Percentiles rank a stretch among this genome's conserved stretches.
phyloP scores from a whole-genome alignment of 495 filamentous ascomycete genomes.

The Entonaema liquescens region DNA sequence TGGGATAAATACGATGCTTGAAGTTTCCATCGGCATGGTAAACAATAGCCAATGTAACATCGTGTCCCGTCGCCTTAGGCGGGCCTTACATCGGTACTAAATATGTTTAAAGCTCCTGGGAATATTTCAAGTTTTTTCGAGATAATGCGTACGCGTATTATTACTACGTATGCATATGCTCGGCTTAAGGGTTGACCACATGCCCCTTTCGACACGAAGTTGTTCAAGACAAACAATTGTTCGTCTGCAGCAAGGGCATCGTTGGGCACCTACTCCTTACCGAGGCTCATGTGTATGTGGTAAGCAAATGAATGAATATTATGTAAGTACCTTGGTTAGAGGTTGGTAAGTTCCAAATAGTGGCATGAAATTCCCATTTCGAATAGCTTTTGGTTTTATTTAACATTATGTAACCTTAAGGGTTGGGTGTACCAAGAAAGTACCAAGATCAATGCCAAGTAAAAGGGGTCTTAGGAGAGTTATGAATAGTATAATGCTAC shows the following conservation, averaged over 20 bases:
- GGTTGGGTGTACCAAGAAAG: no score
- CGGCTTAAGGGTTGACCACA: background rate
- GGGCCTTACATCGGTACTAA: background rate
- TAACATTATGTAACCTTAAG: no score
- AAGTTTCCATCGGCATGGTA: slow-evolving; percentile 24
- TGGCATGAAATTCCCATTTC: background rate
- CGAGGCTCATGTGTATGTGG: background rate
- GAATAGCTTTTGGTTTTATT: background rate
- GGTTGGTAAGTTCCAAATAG: background rate
- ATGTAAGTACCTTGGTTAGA: background rate
- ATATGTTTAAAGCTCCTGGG: background rate
- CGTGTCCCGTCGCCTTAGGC: slow-evolving; percentile 18
- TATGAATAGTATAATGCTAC: background rate
- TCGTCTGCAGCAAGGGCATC: background rate
- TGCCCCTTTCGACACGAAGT: background rate
- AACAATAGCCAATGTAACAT: slow-evolving; percentile 35
- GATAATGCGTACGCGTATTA: background rate
- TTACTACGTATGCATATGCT: background rate
- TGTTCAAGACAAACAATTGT: background rate
- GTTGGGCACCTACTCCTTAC: background rate
- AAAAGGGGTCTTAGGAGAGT: background rate
- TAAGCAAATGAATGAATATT: background rate
- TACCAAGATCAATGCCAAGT: no score
- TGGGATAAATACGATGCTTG: background rate
- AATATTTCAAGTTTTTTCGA: background rate